A percentile compares a stretch with the other conserved stretches of the same genome.
These are phyloP conservation scores for Fusarium veterinarium DNA, from an alignment of 2,329 filamentous ascomycete genomes.

Conservation along the genomic window DNA sequence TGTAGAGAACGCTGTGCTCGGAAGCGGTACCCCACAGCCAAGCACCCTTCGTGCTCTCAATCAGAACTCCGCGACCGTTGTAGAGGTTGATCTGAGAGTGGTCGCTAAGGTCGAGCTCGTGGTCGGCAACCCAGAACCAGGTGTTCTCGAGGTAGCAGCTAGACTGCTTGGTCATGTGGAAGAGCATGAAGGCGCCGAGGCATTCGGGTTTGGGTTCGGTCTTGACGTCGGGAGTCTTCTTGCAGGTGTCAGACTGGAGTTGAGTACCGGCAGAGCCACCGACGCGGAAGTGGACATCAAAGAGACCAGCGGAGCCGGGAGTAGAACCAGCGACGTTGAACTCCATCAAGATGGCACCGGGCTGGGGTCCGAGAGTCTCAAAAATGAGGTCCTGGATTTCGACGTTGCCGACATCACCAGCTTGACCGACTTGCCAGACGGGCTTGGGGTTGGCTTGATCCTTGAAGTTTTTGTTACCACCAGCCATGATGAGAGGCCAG, in stretches of 20 bases:
- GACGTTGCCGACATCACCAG: constrained; percentile 80
- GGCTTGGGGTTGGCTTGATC: constrained; percentile 81
- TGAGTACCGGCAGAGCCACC: constrained; percentile 87
- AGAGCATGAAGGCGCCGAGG: constrained; percentile 77
- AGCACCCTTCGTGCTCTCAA: constrained; percentile 79
- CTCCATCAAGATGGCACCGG: constrained; percentile 89
- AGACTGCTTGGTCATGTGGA: constrained; percentile 71
- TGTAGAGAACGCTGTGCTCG: constrained; percentile 76
- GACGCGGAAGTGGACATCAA: constrained; percentile 96
- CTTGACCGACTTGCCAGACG: constrained; percentile 86
- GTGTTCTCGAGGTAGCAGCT: constrained; percentile 87
- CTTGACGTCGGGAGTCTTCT: constrained; percentile 76
- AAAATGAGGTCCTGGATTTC: constrained; percentile 92
- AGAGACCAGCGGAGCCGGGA: constrained; percentile 81
- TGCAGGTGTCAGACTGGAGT: constrained; percentile 82
- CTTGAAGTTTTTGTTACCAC: constrained; percentile 75
- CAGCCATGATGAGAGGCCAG: constrained; percentile 90
- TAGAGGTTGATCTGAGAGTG: constrained; percentile 87
- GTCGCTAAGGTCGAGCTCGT: constrained; percentile 82
- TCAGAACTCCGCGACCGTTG: constrained; percentile 84
- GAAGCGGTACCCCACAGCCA: constrained; percentile 86
- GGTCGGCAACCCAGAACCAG: constrained; percentile 92
- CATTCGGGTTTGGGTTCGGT: constrained; percentile 74
- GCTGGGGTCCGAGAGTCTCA: constrained; percentile 82
- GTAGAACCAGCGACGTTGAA: constrained; percentile 82